Evolutionary conservation across 2,329 filamentous ascomycete species (phyloP).

Genomic region (Penicillium sp.): DNA sequence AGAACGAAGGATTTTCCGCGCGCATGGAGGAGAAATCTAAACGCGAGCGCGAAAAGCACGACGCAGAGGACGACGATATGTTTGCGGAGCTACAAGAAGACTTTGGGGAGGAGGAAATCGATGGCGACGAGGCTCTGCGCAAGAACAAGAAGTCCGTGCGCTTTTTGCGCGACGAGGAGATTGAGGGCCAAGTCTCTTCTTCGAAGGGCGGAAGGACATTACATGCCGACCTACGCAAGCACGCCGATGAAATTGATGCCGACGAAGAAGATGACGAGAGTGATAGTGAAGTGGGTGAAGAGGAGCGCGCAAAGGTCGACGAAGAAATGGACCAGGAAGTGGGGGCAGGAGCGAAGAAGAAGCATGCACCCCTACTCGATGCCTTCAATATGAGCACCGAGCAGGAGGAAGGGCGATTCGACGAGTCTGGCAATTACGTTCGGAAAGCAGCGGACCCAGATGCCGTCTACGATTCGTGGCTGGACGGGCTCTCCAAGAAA

Average conservation of each 20-base stretch:
- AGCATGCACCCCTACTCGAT: constrained; percentile 88
- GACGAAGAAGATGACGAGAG: constrained; percentile 58
- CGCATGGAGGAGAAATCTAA: constrained; percentile 62
- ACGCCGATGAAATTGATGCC: constrained; percentile 50
- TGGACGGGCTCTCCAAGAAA: constrained; percentile 89
- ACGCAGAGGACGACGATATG: constrained; percentile 65
- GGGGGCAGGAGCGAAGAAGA: constrained; percentile 85
- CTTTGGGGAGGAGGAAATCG: constrained; percentile 52
- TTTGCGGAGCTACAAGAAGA: constrained; percentile 70
- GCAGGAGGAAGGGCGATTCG: constrained; percentile 88
- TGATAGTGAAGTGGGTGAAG: constrained; percentile 62
- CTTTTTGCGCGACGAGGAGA: constrained; percentile 62
- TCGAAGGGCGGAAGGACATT: constrained; percentile 75
- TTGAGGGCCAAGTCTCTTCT: constrained; percentile 72
- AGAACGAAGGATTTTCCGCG: constrained; percentile 83
- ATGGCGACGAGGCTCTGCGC: constrained; percentile 49
- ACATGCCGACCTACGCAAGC: constrained; percentile 52
- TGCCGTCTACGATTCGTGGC: constrained; percentile 85
- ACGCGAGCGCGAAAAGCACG: constrained; percentile 31
- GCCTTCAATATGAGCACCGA: constrained; percentile 92
- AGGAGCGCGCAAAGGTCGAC: constrained; percentile 66
- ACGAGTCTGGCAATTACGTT: constrained; percentile 86
- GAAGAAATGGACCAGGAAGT: constrained; percentile 83
- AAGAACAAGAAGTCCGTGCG: constrained; percentile 63
- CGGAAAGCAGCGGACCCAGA: constrained; percentile 86